phyloP scores from a whole-genome alignment of 352 stramenopile species.

The Peronospora destructor region DNA sequence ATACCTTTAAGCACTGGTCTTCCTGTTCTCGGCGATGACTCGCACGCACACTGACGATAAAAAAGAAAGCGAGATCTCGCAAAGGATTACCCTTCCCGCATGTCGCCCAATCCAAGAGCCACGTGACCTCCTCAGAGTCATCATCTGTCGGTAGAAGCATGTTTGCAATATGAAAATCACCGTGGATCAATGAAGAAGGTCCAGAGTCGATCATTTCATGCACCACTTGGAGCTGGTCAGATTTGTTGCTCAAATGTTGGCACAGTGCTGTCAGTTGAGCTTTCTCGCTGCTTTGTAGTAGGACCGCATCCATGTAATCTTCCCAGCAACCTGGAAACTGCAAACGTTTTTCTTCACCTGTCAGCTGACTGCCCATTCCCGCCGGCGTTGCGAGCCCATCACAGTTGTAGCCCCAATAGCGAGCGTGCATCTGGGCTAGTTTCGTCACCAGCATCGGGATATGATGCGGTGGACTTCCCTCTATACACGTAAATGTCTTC shows the following conservation, averaged over 20 bases:
- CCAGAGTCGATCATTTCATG: conserved; percentile 49
- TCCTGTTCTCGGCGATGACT: conserved; percentile 42
- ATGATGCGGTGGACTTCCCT: conserved; percentile 47
- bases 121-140: conserved; percentile 26
- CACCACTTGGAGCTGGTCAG: conserved; percentile 32
- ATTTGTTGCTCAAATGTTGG: conserved; percentile 35
- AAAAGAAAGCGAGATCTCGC: conserved; percentile 77
- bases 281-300: conserved; percentile 26
- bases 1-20: conserved; percentile 31
- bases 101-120: conserved; percentile 78
- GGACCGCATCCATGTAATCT: conserved; percentile 46
- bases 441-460: conserved; percentile 41
- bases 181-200: conserved; percentile 63
- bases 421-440: conserved; percentile 59
- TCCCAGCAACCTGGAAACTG: conserved; percentile 56
- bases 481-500: conserved; percentile 49
- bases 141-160: conserved; percentile 42
- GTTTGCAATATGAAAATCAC: conserved; percentile 80
- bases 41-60: conserved; percentile 65
- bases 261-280: conserved; percentile 36
- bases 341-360: conserved; percentile 46
- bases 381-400: conserved; percentile 39
- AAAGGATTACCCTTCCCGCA: conserved; percentile 68
- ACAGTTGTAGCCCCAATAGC: conserved; percentile 43
- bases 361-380: conserved; percentile 66